Evolutionary conservation across 2,329 filamentous ascomycete species (phyloP).

Genomic region (Xylaria polymorpha): DNA sequence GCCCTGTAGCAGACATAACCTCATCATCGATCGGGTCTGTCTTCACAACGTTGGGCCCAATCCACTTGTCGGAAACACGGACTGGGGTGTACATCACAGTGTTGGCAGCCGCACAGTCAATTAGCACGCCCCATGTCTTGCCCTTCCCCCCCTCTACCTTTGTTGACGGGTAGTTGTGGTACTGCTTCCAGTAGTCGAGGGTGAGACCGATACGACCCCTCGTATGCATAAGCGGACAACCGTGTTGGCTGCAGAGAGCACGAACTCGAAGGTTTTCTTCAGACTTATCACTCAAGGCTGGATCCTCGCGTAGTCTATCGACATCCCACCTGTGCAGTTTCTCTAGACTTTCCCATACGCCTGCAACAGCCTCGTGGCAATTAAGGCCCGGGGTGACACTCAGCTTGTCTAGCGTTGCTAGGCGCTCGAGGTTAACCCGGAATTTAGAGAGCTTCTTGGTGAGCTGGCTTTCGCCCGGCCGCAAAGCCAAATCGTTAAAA

Average conservation of each 20-base stretch:
- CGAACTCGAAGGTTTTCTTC: conserved; percentile 64
- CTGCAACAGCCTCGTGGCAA: conserved; percentile 80
- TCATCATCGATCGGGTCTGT: conserved; percentile 59
- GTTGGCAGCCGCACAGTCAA: conserved; percentile 68
- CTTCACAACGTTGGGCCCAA: conserved; percentile 74
- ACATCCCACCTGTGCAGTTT: conserved; percentile 79
- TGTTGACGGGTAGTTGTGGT: conserved; percentile 59
- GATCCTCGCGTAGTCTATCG: conserved; percentile 64
- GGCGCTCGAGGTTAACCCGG: conserved; percentile 74
- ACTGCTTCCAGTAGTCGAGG: conserved; percentile 81
- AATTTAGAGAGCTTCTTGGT: conserved; percentile 79
- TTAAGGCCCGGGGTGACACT: conserved; percentile 76
- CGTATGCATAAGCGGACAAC: conserved; percentile 77
- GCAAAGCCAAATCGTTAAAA: conserved; percentile 70
- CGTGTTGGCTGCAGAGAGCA: conserved; percentile 76
- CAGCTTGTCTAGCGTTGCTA: conserved; percentile 77
- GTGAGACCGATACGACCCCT: conserved; percentile 74
- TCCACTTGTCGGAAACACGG: conserved; percentile 79
- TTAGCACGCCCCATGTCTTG: conserved; percentile 73
- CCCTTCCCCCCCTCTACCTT: conserved; percentile 54
- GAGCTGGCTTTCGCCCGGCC: conserved; percentile 69
- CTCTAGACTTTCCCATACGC: conserved; percentile 76
- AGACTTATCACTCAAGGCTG: conserved; percentile 57
- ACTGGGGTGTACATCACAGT: conserved; percentile 66
- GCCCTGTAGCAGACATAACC: conserved; percentile 51